These are phyloP conservation scores for Angomonas deanei DNA, from an alignment of 208 protist species.

Conservation along the genomic window DNA sequence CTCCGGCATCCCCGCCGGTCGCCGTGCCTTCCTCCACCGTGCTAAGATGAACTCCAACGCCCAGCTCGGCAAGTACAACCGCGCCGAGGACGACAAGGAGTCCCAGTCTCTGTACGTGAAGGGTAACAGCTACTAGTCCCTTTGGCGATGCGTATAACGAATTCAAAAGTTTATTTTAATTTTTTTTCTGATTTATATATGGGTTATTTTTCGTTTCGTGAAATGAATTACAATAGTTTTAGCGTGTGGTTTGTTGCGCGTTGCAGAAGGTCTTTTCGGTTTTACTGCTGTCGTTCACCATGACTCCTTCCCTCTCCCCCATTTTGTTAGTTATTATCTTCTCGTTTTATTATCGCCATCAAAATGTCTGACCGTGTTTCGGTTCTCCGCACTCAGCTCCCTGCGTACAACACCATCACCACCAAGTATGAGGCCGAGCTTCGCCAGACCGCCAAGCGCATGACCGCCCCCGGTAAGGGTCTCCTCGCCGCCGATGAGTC, in stretches of 20 bases:
- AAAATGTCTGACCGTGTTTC: constrained; percentile 64
- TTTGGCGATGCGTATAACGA: neutral
- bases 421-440: constrained; percentile 77
- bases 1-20: constrained; percentile 64
- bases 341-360: neutral
- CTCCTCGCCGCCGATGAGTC: constrained; percentile 96
- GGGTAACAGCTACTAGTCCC: constrained; percentile 73
- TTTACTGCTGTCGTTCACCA: constrained; percentile 1
- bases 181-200: constrained; percentile 4
- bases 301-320: constrained; percentile 17
- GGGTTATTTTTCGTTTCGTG: no score
- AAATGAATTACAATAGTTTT: neutral
- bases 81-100: constrained; percentile 59
- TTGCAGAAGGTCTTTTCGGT: neutral
- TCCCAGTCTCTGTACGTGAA: constrained; percentile 85
- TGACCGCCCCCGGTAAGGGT: constrained; percentile 91
- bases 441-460: constrained; percentile 53
- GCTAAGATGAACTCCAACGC: constrained; percentile 80
- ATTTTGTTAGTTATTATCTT: neutral
- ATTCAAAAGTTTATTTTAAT: constrained; percentile 4
- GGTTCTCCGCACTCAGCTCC: constrained; percentile 75
- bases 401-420: constrained; percentile 74
- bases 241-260: neutral
- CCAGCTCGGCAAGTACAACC: constrained; percentile 73
- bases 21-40: constrained; percentile 72